Percentiles rank a stretch among this genome's conserved stretches.
Evolutionary conservation across 176 grass and related monocot species (phyloP).

Genomic region (Oryza officinalis): DNA sequence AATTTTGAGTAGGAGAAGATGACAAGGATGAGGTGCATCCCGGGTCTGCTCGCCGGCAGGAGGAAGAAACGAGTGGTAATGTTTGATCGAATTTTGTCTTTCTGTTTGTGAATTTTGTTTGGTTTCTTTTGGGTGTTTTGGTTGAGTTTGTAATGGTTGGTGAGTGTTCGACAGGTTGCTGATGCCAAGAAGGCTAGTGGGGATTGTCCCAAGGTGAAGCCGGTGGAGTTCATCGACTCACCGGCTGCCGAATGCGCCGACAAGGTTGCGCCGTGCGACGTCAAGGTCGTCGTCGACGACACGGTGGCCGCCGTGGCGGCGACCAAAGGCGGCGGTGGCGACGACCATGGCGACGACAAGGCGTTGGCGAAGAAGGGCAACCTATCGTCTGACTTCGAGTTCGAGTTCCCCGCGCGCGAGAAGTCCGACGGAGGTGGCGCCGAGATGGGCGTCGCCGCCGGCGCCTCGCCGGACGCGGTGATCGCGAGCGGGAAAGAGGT

Average conservation of each 20-base stretch:
- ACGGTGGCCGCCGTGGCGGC: slow-evolving; percentile 31
- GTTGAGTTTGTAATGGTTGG: slow-evolving; percentile 1
- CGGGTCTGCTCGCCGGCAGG: slow-evolving; percentile 53
- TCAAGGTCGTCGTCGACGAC: slow-evolving; percentile 9
- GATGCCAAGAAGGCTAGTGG: slow-evolving; percentile 41
- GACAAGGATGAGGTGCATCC: slow-evolving; percentile 80
- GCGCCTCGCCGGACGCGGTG: neutral
- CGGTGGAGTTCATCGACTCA: slow-evolving; percentile 43
- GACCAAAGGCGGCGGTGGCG: slow-evolving; percentile 17
- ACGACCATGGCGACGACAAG: neutral
- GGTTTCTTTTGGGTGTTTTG: neutral
- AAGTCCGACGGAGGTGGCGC: slow-evolving; percentile 11
- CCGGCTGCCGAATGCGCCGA: neutral
- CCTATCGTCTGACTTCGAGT: slow-evolving; percentile 52
- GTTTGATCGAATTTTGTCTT: neutral
- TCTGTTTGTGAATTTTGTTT: slow-evolving; percentile 9
- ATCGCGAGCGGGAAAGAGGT: slow-evolving; percentile 22
- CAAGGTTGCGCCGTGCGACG: neutral
- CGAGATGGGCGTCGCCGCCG: neutral
- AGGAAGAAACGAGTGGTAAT: slow-evolving; percentile 67
- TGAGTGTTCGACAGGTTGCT: slow-evolving; percentile 35
- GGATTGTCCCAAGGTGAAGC: slow-evolving; percentile 48
- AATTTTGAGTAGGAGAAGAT: slow-evolving; percentile 29
- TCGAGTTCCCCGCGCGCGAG: slow-evolving; percentile 42
- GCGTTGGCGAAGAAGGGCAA: slow-evolving; percentile 28